Conservation (phyloP, 2,329 filamentous ascomycete species). For the Aspergillus sp. region DNA sequence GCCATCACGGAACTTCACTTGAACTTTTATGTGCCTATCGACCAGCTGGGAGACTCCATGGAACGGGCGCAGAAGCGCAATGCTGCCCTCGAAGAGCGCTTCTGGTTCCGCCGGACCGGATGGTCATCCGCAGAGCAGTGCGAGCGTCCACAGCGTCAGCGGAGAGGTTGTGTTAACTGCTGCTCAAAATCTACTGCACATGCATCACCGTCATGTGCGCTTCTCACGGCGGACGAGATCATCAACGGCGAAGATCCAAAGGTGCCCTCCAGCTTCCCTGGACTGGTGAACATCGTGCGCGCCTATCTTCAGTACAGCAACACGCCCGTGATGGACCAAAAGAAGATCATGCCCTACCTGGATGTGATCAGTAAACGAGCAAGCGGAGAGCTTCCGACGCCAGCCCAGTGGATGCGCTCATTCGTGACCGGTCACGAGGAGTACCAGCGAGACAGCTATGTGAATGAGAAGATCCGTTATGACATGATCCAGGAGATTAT, state of each 20-base stretch:
- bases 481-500: slow-evolving; percentile 16
- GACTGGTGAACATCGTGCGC: slow-evolving; percentile 15
- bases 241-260: slow-evolving; percentile 14
- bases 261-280: slow-evolving; percentile 10
- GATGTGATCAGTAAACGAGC: slow-evolving; percentile 16
- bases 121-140: slow-evolving; percentile 54
- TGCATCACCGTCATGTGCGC: not conserved
- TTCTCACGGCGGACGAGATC: slow-evolving; percentile 16
- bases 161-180: not conserved
- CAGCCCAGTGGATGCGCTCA: slow-evolving; percentile 20
- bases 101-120: slow-evolving; percentile 82
- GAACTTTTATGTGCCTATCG: slow-evolving; percentile 87
- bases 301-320: slow-evolving; percentile 13
- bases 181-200: not conserved
- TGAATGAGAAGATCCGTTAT: slow-evolving; percentile 17
- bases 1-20: slow-evolving; percentile 84
- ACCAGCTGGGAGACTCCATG: slow-evolving; percentile 84
- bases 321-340: slow-evolving; percentile 4
- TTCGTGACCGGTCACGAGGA: slow-evolving; percentile 15
- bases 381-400: slow-evolving; percentile 14
- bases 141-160: not conserved
- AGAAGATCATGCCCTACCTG: slow-evolving; percentile 10
- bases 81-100: slow-evolving; percentile 72
- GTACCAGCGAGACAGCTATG: slow-evolving; percentile 16
- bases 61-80: slow-evolving; percentile 78